phyloP scores from a whole-genome alignment of 352 stramenopile species.

The Sclerospora graminicola region DNA sequence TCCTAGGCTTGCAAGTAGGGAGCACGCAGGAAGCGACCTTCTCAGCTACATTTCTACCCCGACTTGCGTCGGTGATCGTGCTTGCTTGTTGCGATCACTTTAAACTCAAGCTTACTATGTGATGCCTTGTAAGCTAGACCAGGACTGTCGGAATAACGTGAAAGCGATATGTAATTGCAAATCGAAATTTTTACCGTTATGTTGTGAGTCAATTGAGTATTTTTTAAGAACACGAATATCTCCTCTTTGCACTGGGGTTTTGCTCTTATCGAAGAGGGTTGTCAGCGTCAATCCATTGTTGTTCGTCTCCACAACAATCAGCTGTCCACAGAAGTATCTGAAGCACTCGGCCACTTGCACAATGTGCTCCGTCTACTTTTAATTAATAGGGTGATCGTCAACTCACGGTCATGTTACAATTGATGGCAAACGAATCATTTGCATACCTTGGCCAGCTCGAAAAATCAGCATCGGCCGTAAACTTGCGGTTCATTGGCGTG shows the following conservation, averaged over 20 bases:
- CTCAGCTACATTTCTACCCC: slow-evolving; percentile 44
- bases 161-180: too few species aligned
- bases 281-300: slow-evolving; percentile 58
- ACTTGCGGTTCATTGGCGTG: slow-evolving; percentile 85
- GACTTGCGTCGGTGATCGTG: slow-evolving; percentile 69
- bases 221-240: too few species aligned
- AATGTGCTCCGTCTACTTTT: slow-evolving; percentile 48
- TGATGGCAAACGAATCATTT: too few species aligned
- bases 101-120: slow-evolving; percentile 31
- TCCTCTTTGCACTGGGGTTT: not conserved
- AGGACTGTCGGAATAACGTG: too few species aligned
- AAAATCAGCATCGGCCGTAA: slow-evolving; percentile 79
- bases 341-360: slow-evolving; percentile 48
- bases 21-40: slow-evolving; percentile 45
- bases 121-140: slow-evolving; percentile 14
- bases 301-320: slow-evolving; percentile 55
- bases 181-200: too few species aligned
- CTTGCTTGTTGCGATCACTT: slow-evolving; percentile 73
- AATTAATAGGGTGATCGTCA: not conserved
- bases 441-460: slow-evolving; percentile 70
- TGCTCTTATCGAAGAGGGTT: slow-evolving; percentile 55
- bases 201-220: too few species aligned
- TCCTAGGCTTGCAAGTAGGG: slow-evolving; percentile 51
- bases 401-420: not conserved
- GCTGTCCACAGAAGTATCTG: slow-evolving; percentile 35